These are phyloP conservation scores for Stagonosporopsis chrysanthemi DNA, from an alignment of 2,329 filamentous ascomycete species.

Conservation along the genomic window DNA sequence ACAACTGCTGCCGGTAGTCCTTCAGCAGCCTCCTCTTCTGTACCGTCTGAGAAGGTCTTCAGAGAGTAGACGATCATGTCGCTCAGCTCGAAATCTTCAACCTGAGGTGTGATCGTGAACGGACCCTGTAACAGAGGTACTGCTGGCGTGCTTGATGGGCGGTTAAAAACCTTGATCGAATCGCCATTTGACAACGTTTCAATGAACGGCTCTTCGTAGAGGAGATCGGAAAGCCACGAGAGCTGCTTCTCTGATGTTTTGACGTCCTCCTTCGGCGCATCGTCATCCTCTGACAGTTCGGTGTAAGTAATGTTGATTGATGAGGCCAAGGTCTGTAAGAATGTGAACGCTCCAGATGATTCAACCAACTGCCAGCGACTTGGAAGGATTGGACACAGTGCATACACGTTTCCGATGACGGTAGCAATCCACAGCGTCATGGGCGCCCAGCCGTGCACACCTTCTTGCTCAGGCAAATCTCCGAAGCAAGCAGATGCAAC, in stretches of 20 bases:
- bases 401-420: slow-evolving; percentile 90
- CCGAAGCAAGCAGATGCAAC: slow-evolving; percentile 91
- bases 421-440: slow-evolving; percentile 99
- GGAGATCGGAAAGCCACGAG: slow-evolving; percentile 61
- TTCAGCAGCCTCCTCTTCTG: slow-evolving; percentile 56
- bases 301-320: slow-evolving; percentile 75
- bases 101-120: slow-evolving; percentile 61
- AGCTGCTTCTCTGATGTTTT: slow-evolving; percentile 62
- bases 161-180: slow-evolving; percentile 61
- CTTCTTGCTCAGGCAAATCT: slow-evolving; percentile 64
- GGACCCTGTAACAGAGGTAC: slow-evolving; percentile 70
- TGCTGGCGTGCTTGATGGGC: slow-evolving; percentile 61
- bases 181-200: slow-evolving; percentile 52
- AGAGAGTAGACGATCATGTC: slow-evolving; percentile 66
- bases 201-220: slow-evolving; percentile 58
- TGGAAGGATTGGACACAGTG: slow-evolving; percentile 87
- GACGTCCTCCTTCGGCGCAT: slow-evolving; percentile 53
- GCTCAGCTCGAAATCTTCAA: slow-evolving; percentile 64
- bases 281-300: slow-evolving; percentile 36
- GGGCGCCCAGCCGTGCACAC: slow-evolving; percentile 78
- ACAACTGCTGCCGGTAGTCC: slow-evolving; percentile 65
- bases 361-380: slow-evolving; percentile 74
- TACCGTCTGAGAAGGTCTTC: slow-evolving; percentile 59
- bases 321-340: slow-evolving; percentile 83
- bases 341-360: slow-evolving; percentile 60